These are phyloP conservation scores for Cardamine chenopodiifolia DNA, from an alignment of 345 rosid genomes.

Conservation along the genomic window DNA sequence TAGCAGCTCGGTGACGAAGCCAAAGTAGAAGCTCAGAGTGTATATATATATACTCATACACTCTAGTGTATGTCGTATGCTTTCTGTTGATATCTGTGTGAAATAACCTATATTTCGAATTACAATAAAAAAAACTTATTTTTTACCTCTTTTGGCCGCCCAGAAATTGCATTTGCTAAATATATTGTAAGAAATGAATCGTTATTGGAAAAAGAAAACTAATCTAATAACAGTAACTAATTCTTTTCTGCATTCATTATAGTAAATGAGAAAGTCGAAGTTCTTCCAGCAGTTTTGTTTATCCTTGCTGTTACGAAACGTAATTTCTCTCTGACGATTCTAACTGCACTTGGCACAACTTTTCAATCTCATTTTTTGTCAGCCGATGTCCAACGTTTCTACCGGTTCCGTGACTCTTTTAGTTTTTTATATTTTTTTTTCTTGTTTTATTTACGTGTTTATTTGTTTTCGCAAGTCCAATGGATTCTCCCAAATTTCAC, in stretches of 20 bases:
- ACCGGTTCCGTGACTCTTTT: too few relatives aligned
- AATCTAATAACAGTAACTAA: background rate
- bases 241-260: background rate
- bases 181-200: background rate
- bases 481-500: too few relatives aligned
- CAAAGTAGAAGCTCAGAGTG: constrained; percentile 26
- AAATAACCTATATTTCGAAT: background rate
- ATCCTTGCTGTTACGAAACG: too few relatives aligned
- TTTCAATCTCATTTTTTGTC: too few relatives aligned
- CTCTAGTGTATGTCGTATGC: constrained; percentile 18
- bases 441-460: too few relatives aligned
- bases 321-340: too few relatives aligned
- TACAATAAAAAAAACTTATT: background rate
- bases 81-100: background rate
- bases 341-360: too few relatives aligned
- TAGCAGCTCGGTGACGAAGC: constrained; percentile 35
- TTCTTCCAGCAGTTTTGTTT: too few relatives aligned
- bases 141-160: background rate
- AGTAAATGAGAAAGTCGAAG: background rate
- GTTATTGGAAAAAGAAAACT: background rate
- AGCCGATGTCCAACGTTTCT: too few relatives aligned
- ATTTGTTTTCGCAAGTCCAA: too few relatives aligned
- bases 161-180: background rate
- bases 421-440: too few relatives aligned
- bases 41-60: constrained; percentile 3